Conservation (phyloP, 345 rosid species). For the Gossypium arboreum region DNA sequence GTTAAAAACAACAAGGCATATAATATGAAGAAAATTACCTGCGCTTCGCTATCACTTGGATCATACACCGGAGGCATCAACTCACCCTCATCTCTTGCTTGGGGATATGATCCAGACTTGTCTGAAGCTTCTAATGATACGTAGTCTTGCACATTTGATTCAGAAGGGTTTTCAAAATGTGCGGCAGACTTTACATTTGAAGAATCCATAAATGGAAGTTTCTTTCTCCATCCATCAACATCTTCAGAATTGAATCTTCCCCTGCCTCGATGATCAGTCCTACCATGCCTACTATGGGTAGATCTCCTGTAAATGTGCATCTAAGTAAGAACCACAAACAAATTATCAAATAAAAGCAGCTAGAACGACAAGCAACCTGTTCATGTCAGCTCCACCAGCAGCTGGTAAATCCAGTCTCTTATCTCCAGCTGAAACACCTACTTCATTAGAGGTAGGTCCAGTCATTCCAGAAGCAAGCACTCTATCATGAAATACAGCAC, state of each 20-base stretch:
- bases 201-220: constrained; percentile 33
- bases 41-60: constrained; percentile 49
- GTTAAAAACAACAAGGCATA: constrained; percentile 18
- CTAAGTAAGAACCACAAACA: constrained; percentile 33
- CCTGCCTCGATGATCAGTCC: constrained; percentile 51
- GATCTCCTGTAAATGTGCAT: constrained; percentile 53
- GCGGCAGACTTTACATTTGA: constrained; percentile 26
- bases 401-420: constrained; percentile 33
- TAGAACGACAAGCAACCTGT: constrained; percentile 54
- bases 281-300: constrained; percentile 48
- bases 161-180: constrained; percentile 36
- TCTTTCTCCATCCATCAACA: constrained; percentile 55
- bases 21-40: constrained; percentile 29
- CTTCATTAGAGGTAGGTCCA: constrained; percentile 31
- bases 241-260: constrained; percentile 53
- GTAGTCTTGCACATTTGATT: constrained; percentile 33
- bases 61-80: constrained; percentile 34
- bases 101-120: constrained; percentile 30
- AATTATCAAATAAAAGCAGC: constrained; percentile 19
- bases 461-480: constrained; percentile 26
- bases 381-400: constrained; percentile 31
- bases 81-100: constrained; percentile 40
- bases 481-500: constrained; percentile 27
- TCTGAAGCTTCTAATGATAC: constrained; percentile 29
- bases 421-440: constrained; percentile 36